phyloP scores from a whole-genome alignment of 305 asterid species.

The Stenogyne calaminthoides region DNA sequence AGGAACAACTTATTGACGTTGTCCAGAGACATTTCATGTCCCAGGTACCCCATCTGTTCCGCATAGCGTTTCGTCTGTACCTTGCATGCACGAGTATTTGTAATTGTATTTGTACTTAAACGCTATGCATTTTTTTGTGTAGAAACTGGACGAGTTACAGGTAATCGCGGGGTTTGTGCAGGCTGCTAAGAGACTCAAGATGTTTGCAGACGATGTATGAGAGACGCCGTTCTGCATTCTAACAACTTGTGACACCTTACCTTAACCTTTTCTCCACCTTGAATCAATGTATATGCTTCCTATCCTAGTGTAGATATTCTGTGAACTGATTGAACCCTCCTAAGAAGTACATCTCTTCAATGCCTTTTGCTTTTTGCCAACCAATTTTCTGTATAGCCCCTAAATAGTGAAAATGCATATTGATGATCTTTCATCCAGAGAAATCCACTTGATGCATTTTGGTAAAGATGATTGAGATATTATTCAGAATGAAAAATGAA shows the following conservation, averaged over 20 bases:
- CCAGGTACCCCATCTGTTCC: slow-evolving; percentile 42
- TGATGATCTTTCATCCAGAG: neutral
- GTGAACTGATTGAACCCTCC: neutral
- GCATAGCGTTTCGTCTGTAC: neutral
- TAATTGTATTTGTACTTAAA: neutral
- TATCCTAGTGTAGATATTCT: neutral
- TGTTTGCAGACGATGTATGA: slow-evolving; percentile 51
- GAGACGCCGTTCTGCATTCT: neutral
- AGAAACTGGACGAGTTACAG: slow-evolving; percentile 88
- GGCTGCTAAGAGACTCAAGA: slow-evolving; percentile 77
- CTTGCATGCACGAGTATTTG: neutral
- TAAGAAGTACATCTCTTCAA: neutral
- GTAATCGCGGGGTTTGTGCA: slow-evolving; percentile 74
- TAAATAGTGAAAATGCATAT: neutral
- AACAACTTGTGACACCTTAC: neutral
- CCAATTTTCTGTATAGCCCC: neutral
- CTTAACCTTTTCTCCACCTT: neutral
- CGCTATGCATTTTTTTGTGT: neutral
- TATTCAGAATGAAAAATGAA: neutral
- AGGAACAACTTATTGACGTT: slow-evolving; percentile 78
- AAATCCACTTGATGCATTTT: neutral
- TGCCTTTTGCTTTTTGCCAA: neutral
- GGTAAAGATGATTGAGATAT: neutral
- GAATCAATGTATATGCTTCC: neutral
- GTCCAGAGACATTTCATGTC: slow-evolving; percentile 93